Base-by-base conservation (phyloP, 371 early-diverging fungal genomes). In the Rhizopus arrhizus region DNA sequence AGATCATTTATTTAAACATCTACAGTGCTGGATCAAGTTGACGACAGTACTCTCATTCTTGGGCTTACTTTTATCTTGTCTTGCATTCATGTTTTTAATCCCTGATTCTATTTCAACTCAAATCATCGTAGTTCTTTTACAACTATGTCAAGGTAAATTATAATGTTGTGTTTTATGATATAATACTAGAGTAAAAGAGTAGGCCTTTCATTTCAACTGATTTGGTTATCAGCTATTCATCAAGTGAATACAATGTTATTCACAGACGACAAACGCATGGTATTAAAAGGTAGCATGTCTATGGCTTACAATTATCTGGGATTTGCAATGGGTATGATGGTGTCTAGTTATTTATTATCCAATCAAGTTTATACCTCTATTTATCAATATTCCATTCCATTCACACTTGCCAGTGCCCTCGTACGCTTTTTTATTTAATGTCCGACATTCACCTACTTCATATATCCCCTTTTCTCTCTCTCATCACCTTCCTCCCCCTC, bases 271-370 rank as follows among this genome's bases (percentile, higher is more conserved):
- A 65, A 62, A 43, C 59, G 73, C 2, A 64, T 71, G 46, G 62
- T 64, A 29, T 56, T 71, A 47, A 61, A 71, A 42, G 71, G 70
- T 1, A 57, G 56, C 11, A 45, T 73, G 61, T 66, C 77, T 13
- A 62, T 69, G 3, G 52, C 69, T 7, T 77, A 64, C 46, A 66
- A 68, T 59, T 52, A 67, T 33, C 9, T 77, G 10, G 77, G 77
- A 1, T 73, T 70, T 31, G 68, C 66, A n/a, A 13, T 73, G 10
- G 77, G 77, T 22, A 62, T 67, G 0, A 29, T 70, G 11, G 31
- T 64, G 4, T 53, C 68, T 5, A 71, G 69, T 32, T 69, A 66
- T 47, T 43, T 77, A 12, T 46, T 41, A 29, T 41, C 56, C 5
- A 36, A 54, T 22, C 48, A 56, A 15, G 69, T 60, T 4, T 75